Evolutionary conservation across 164 flowering plant genomes (phyloP), one percentile per base, ranked within the genome.

Genomic region (Paratinospora sagittata): DNA sequence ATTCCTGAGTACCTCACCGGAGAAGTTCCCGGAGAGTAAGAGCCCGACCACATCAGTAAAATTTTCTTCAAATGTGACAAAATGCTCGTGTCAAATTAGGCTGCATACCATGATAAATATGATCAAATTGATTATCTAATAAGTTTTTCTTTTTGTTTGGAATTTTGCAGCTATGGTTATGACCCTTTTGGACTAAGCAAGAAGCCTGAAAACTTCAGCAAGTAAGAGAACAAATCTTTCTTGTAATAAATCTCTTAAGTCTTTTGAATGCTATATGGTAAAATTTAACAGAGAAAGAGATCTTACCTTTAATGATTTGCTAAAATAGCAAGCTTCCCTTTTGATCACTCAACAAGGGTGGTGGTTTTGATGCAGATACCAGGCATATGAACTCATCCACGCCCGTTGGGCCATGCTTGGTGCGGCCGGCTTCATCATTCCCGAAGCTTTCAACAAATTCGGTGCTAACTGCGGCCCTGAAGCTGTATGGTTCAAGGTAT

Each of bases 391-490:
- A 75, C 78, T 95, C 77, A 95, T 95, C 39, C 99, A 95, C 70
- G 94, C 89, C 9, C 75, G 99, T 13, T 95, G 99, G 99, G 99
- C 99, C 0, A 95, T 92, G 98, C 89, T 95, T 21, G 98, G 98
- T 9, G 98, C 98, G 2, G 97, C 97, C 30, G 99, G 99, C 19
- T 95, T 83, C 79, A 81, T 95, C 76, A 95, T 92, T 81, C 99
- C 99, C 1, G 99, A 95, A 80, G 99, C 98, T 74, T 92, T 91
- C 82, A 95, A 95, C 96, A 95, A 92, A 75, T 95, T 75, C 37
- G 99, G 99, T 4, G 99, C 99, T 24, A 82, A 84, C 84, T 95
- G 98, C 61, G 99, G 99, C 34, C 99, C 99, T 55, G 99, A 95
- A 78, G 99, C 97, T 55, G 99, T 95, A 49, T 95, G 99, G 99